phyloP scores from a whole-genome alignment of 1,284 basidiomycete species.

The Coniophora puteana region DNA sequence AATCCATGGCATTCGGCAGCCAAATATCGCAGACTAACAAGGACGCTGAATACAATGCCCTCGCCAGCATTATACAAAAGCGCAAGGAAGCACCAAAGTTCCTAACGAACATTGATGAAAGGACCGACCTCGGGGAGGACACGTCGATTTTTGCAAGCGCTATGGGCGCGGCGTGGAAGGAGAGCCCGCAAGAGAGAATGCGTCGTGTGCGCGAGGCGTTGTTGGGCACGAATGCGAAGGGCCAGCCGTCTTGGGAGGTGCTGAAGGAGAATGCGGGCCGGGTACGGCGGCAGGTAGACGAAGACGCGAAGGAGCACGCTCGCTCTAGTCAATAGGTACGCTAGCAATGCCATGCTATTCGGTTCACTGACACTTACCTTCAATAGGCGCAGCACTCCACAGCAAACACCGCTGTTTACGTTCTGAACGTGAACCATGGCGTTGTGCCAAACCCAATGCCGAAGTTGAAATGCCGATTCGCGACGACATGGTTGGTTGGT shows the following conservation, averaged over 20 bases:
- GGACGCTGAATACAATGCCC: conserved; percentile 18
- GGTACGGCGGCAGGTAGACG: conserved; percentile 24
- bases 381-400: neutral
- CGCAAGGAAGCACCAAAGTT: conserved; percentile 37
- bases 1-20: conserved; percentile 12
- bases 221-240: conserved; percentile 47
- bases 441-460: too few species aligned
- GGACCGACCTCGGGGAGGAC: conserved; percentile 25
- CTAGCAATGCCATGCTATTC: conserved; percentile 46
- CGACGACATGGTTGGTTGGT: neutral
- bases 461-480: neutral
- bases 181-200: conserved; percentile 34
- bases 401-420: neutral
- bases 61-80: conserved; percentile 19
- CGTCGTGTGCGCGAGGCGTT: conserved; percentile 50
- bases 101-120: too few species aligned
- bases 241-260: conserved; percentile 51
- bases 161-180: conserved; percentile 37
- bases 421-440: too few species aligned
- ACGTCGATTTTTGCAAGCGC: conserved; percentile 2
- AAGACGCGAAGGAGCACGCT: conserved; percentile 31
- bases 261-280: conserved; percentile 45
- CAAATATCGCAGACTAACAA: conserved; percentile 17
- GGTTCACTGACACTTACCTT: neutral
- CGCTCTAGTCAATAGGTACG: too few species aligned